These are phyloP conservation scores for Leccinum ochraceum DNA, from an alignment of 768 basidiomycete species.

Conservation along the genomic window DNA sequence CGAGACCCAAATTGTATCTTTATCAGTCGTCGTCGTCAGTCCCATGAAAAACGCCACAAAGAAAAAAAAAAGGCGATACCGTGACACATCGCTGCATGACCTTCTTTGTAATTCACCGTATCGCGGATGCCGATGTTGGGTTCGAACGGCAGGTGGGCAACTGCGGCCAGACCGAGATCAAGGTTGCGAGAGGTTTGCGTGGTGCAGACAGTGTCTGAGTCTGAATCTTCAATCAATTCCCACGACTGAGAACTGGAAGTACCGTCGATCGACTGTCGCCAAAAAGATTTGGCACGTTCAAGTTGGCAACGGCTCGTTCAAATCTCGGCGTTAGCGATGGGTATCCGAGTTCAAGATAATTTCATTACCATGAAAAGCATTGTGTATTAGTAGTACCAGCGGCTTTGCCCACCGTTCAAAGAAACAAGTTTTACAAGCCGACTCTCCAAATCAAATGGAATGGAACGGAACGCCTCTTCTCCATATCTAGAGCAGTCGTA, in stretches of 20 bases:
- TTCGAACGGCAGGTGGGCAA: conserved; percentile 87
- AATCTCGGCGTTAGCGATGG: too few relatives aligned
- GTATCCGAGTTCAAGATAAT: too few relatives aligned
- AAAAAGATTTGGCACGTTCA: too few relatives aligned
- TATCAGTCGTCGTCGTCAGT: conserved; percentile 13
- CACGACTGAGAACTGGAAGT: conserved; percentile 8
- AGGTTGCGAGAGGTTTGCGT: conserved; percentile 57
- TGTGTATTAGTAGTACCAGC: too few relatives aligned
- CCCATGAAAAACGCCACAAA: conserved; percentile 11
- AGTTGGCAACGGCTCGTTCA: too few relatives aligned
- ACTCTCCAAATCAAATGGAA: conserved; percentile 57
- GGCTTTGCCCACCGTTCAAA: conserved; percentile 34
- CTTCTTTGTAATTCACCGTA: conserved; percentile 74
- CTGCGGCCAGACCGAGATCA: conserved; percentile 63
- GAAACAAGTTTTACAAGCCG: conserved; percentile 49
- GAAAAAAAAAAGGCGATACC: conserved; percentile 49
- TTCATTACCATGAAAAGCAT: too few relatives aligned
- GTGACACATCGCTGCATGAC: too few relatives aligned
- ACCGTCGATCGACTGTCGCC: too few relatives aligned
- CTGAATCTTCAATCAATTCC: too few relatives aligned
- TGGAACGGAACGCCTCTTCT: conserved; percentile 43
- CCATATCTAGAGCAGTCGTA: conserved; percentile 53
- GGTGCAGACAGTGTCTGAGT: conserved; percentile 49
- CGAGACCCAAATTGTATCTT: conserved; percentile 70
- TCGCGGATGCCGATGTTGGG: conserved; percentile 88